Evolutionary conservation across 1,139 yeast genomes (phyloP).

Genomic region (Blastobotrys aristatus): DNA sequence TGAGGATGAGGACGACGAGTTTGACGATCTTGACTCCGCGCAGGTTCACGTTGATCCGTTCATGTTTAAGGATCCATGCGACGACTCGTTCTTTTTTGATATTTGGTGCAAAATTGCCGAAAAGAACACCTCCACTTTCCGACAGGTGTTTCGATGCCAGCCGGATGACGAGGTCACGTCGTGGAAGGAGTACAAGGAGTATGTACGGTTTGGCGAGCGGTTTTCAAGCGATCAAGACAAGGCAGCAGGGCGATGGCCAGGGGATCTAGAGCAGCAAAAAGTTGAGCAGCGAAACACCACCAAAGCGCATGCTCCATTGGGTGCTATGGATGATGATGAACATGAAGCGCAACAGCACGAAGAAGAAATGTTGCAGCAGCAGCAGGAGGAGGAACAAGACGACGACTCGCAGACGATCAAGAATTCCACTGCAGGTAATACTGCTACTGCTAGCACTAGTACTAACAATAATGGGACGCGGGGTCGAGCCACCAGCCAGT

Average conservation of each 20-base stretch:
- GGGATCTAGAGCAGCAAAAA: conserved; percentile 8
- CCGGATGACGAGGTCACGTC: conserved; percentile 86
- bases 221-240: conserved; percentile 35
- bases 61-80: conserved; percentile 79
- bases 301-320: conserved; percentile 24
- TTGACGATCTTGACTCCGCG: background rate
- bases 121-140: conserved; percentile 73
- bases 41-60: conserved; percentile 64
- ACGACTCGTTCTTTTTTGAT: conserved; percentile 73
- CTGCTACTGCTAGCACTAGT: background rate
- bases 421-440: background rate
- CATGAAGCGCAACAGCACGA: conserved; percentile 8
- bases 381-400: background rate
- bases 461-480: background rate
- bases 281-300: conserved; percentile 10
- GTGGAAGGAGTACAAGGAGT: conserved; percentile 86
- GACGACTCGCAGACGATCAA: background rate
- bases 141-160: conserved; percentile 87
- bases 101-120: conserved; percentile 84
- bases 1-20: conserved; percentile 8
- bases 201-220: conserved; percentile 36
- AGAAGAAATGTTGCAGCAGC: background rate
- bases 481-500: background rate
- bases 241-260: conserved; percentile 16
- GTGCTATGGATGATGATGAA: conserved; percentile 15